A percentile compares a stretch with the other conserved stretches of the same genome.
Conservation (phyloP, 805 yeast genomes). For the Yarrowia yakushimensis region DNA sequence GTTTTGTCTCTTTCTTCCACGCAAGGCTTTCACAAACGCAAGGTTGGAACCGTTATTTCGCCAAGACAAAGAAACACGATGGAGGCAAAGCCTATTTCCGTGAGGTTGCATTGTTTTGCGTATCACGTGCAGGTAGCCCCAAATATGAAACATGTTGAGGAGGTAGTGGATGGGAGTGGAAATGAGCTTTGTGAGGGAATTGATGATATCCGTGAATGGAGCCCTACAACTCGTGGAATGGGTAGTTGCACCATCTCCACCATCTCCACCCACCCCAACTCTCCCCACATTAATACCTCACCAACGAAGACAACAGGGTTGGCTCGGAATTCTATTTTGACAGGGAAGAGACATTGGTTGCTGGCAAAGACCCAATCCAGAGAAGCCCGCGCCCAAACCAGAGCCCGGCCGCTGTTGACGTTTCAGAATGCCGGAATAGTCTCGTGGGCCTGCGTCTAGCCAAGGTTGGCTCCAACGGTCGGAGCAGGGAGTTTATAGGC, state of each 20-base stretch:
- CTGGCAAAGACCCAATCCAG: too few relatives aligned
- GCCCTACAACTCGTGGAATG: too few relatives aligned
- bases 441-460: neutral
- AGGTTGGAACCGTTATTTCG: neutral
- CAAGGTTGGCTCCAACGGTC: neutral
- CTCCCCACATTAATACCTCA: neutral
- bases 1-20: too few relatives aligned
- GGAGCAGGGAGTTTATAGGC: too few relatives aligned
- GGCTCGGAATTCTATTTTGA: neutral
- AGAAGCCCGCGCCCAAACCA: too few relatives aligned
- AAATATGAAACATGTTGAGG: neutral
- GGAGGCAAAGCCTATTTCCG: neutral
- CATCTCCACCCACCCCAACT: too few relatives aligned
- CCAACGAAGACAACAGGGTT: neutral
- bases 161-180: neutral
- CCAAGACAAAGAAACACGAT: neutral
- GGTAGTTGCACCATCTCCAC: too few relatives aligned
- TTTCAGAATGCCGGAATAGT: neutral
- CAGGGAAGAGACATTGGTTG: too few relatives aligned
- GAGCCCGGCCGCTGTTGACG: neutral
- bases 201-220: too few relatives aligned
- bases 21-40: neutral
- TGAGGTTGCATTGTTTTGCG: conserved; percentile 19
- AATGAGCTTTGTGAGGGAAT: too few relatives aligned
- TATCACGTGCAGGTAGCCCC: neutral